Conservation (phyloP, 768 basidiomycete genomes). For the Dendrothele bispora region DNA sequence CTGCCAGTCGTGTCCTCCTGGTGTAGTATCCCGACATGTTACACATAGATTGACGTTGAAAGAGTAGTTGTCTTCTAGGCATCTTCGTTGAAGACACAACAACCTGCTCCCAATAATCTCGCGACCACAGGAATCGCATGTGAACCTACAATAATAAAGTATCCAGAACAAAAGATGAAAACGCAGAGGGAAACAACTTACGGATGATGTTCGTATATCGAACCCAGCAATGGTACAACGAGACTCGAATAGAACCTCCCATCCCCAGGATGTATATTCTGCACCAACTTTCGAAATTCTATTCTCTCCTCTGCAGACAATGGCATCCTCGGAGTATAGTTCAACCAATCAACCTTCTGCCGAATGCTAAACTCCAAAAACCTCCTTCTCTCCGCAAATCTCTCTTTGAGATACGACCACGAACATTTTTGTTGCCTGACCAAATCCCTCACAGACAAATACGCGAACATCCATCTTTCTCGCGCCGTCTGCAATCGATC, state of each 20-base stretch:
- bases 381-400: not conserved
- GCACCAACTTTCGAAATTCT: not conserved
- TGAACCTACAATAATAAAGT: no score
- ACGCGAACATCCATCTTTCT: not conserved
- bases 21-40: not conserved
- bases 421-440: not conserved
- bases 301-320: not conserved
- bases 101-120: conserved; percentile 5
- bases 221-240: not conserved
- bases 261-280: conserved; percentile 1
- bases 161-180: no score
- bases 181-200: not conserved
- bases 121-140: conserved; percentile 8
- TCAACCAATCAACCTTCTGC: not conserved
- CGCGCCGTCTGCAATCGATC: not conserved
- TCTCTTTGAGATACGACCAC: not conserved
- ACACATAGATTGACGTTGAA: conserved; percentile 9
- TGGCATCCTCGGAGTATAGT: not conserved
- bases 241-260: not conserved
- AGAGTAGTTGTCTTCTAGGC: conserved; percentile 6
- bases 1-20: not conserved
- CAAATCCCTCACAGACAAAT: not conserved
- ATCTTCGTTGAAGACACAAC: conserved; percentile 10
- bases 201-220: not conserved
- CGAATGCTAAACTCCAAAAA: not conserved